A percentile compares a stretch with the other conserved stretches of the same genome.
These are phyloP conservation scores for Nakazawaea populi DNA, from an alignment of 805 yeast genomes.

Conservation along the genomic window DNA sequence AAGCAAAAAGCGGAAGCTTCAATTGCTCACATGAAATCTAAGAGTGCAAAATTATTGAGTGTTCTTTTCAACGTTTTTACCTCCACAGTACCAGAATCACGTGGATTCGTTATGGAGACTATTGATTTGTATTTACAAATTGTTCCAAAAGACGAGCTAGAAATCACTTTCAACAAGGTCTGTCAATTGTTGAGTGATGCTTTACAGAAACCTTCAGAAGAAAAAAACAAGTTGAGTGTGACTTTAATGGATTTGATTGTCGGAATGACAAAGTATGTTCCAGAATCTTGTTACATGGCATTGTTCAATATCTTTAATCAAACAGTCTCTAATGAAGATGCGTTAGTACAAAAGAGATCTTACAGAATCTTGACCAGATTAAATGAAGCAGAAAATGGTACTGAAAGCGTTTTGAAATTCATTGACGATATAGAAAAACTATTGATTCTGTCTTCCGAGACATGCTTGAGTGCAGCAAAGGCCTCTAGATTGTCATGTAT, in stretches of 20 bases:
- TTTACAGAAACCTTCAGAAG: conserved; percentile 29
- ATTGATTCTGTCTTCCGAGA: conserved; percentile 49
- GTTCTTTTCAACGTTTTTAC: conserved; percentile 89
- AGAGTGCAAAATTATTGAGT: conserved; percentile 72
- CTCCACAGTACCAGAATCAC: conserved; percentile 78
- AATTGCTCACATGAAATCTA: conserved; percentile 55
- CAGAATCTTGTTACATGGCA: conserved; percentile 62
- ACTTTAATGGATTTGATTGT: conserved; percentile 92
- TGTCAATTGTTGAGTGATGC: conserved; percentile 73
- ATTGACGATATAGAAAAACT: conserved; percentile 55
- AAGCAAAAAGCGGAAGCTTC: conserved; percentile 47
- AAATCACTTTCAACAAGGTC: conserved; percentile 76
- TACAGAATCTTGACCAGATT: conserved; percentile 72
- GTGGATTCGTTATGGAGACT: conserved; percentile 82
- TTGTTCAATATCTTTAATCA: conserved; percentile 71
- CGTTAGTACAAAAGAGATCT: conserved; percentile 81
- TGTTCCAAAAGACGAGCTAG: conserved; percentile 60
- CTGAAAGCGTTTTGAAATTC: conserved; percentile 43
- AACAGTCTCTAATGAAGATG: conserved; percentile 54
- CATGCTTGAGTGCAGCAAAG: conserved; percentile 68
- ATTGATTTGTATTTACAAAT: conserved; percentile 76
- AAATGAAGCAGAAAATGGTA: conserved; percentile 64
- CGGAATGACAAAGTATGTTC: conserved; percentile 80
- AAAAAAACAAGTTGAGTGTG: conserved; percentile 52
- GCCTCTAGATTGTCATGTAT: conserved; percentile 74